Evolutionary conservation across 306 rosid genomes (phyloP).

Genomic region (Prunus armeniaca): DNA sequence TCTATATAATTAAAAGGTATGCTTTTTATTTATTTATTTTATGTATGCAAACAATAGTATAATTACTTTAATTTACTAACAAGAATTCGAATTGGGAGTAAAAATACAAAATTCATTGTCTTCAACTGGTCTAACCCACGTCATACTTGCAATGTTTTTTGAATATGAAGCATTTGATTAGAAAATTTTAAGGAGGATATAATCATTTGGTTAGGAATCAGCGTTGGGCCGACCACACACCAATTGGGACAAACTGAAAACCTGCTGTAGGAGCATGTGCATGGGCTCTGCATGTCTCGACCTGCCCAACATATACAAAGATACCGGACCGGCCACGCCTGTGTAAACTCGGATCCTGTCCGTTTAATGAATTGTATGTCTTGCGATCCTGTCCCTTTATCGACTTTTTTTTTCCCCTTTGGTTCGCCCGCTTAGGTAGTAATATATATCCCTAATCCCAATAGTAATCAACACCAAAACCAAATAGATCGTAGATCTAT

Average conservation of each 20-base stretch:
- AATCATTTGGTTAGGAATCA: not conserved
- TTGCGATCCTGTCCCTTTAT: not conserved
- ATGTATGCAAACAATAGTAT: too few species aligned
- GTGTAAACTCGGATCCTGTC: slow-evolving; percentile 3
- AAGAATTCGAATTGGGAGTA: too few species aligned
- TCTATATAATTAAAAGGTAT: not conserved
- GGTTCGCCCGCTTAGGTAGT: not conserved
- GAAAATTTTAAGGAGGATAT: too few species aligned
- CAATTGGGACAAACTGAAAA: slow-evolving; percentile 22
- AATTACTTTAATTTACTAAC: too few species aligned
- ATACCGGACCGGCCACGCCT: slow-evolving; percentile 11
- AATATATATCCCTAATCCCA: not conserved
- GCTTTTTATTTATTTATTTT: too few species aligned
- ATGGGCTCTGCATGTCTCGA: slow-evolving; percentile 23
- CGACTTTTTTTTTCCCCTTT: too few species aligned
- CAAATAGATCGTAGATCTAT: not conserved
- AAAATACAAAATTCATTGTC: too few species aligned
- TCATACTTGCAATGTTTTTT: too few species aligned
- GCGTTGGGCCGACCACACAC: not conserved
- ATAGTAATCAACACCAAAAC: not conserved
- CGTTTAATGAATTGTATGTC: not conserved
- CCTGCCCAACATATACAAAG: not conserved
- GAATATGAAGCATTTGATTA: too few species aligned
- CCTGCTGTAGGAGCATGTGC: slow-evolving; percentile 19
- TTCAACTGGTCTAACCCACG: too few species aligned